Evolutionary conservation across 2,329 filamentous ascomycete species (phyloP).

Genomic region (Madurella mycetomatis): DNA sequence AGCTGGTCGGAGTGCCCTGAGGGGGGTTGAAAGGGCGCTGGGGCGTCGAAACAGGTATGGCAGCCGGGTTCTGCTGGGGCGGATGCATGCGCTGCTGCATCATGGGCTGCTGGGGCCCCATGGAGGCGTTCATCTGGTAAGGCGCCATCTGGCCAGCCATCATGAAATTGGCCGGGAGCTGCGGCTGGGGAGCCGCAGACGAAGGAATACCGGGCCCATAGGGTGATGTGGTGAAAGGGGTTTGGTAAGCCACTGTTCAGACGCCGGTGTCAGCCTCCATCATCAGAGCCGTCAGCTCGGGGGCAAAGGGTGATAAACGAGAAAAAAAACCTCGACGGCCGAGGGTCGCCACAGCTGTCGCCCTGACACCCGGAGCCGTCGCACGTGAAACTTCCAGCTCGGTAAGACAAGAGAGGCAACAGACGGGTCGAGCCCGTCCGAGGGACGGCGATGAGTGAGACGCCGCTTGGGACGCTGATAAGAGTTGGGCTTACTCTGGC

Average conservation of each 20-base stretch:
- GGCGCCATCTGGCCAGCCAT: constrained; percentile 51
- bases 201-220: constrained; percentile 52
- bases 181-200: constrained; percentile 46
- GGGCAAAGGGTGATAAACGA: background rate
- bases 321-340: background rate
- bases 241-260: constrained; percentile 51
- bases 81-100: constrained; percentile 45
- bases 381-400: background rate
- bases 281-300: background rate
- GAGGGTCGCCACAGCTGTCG: constrained; percentile 7
- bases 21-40: constrained; percentile 36
- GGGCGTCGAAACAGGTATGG: constrained; percentile 34
- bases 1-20: constrained; percentile 36
- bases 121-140: constrained; percentile 51
- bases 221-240: constrained; percentile 53
- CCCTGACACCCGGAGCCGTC: background rate
- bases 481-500: constrained; percentile 50
- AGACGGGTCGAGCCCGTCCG: constrained; percentile 10
- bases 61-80: constrained; percentile 32
- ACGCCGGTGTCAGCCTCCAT: constrained; percentile 14
- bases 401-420: constrained; percentile 13
- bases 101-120: constrained; percentile 44
- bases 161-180: constrained; percentile 51
- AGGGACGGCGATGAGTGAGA: constrained; percentile 17
- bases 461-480: constrained; percentile 15